Conservation (phyloP, 805 yeast genomes). For the Spathaspora gorwiae region DNA sequence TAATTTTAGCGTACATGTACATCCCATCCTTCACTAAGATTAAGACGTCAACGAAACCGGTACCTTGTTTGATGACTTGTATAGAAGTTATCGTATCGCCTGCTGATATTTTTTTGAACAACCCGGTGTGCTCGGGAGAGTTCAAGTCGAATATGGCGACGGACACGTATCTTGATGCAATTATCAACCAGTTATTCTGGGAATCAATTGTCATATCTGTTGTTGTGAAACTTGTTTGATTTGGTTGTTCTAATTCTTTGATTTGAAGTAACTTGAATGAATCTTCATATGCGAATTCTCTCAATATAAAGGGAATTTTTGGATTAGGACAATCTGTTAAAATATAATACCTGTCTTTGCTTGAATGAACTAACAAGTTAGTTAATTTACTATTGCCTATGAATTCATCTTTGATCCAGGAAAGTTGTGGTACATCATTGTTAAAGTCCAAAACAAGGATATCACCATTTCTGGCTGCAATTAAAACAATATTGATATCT, state of each 20-base stretch:
- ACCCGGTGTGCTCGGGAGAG: conserved; percentile 12
- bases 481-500: conserved; percentile 22
- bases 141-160: conserved; percentile 49
- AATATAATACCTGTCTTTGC: conserved; percentile 25
- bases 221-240: conserved; percentile 47
- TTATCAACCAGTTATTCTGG: conserved; percentile 37
- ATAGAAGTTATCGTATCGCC: conserved; percentile 70
- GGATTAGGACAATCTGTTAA: conserved; percentile 69
- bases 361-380: conserved; percentile 38
- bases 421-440: conserved; percentile 16
- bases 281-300: conserved; percentile 24
- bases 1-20: conserved; percentile 39
- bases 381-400: conserved; percentile 42
- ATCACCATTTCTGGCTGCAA: conserved; percentile 36
- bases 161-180: conserved; percentile 73
- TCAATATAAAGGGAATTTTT: conserved; percentile 45
- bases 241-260: conserved; percentile 33
- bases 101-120: conserved; percentile 46
- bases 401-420: conserved; percentile 19
- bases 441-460: conserved; percentile 31
- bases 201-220: conserved; percentile 50
- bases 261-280: conserved; percentile 23
- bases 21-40: conserved; percentile 66
- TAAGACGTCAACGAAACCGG: conserved; percentile 20
- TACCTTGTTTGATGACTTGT: conserved; percentile 25